These are phyloP conservation scores for Fusarium cyanostomum DNA, from an alignment of 2,329 filamentous ascomycete species.

Conservation along the genomic window DNA sequence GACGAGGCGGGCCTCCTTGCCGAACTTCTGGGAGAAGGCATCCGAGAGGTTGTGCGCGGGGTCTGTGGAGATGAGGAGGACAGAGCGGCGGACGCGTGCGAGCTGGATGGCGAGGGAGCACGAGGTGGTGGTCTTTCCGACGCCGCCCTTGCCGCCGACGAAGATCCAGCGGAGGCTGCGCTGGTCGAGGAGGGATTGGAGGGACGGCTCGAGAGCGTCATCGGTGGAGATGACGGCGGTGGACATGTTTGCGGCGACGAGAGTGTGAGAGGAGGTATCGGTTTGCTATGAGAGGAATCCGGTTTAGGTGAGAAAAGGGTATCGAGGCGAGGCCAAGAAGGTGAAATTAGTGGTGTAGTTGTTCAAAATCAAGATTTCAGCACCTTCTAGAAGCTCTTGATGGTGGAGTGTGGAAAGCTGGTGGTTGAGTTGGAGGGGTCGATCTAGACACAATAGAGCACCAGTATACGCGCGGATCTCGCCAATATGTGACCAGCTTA, in stretches of 20 bases:
- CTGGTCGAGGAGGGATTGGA: constrained; percentile 95
- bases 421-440: constrained; percentile 33
- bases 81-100: constrained; percentile 91
- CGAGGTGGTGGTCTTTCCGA: constrained; percentile 99
- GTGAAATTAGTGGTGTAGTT: background rate
- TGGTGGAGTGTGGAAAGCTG: constrained; percentile 34
- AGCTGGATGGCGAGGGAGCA: constrained; percentile 99
- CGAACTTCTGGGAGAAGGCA: constrained; percentile 98
- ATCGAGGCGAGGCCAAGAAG: background rate
- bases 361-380: constrained; percentile 29
- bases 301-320: background rate
- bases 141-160: constrained; percentile 96
- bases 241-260: constrained; percentile 47
- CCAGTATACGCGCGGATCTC: rapidly evolving
- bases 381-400: constrained; percentile 42
- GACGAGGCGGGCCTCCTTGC: constrained; percentile 94
- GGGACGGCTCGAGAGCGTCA: constrained; percentile 86
- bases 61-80: constrained; percentile 97
- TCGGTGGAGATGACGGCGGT: constrained; percentile 58
- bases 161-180: constrained; percentile 98
- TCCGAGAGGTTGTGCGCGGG: constrained; percentile 98
- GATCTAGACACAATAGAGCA: constrained; percentile 15
- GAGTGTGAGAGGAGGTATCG: background rate
- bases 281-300: background rate
- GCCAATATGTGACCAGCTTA: constrained; percentile 1